Conservation (phyloP, 306 rosid species). For the Prunus kanzakura region DNA sequence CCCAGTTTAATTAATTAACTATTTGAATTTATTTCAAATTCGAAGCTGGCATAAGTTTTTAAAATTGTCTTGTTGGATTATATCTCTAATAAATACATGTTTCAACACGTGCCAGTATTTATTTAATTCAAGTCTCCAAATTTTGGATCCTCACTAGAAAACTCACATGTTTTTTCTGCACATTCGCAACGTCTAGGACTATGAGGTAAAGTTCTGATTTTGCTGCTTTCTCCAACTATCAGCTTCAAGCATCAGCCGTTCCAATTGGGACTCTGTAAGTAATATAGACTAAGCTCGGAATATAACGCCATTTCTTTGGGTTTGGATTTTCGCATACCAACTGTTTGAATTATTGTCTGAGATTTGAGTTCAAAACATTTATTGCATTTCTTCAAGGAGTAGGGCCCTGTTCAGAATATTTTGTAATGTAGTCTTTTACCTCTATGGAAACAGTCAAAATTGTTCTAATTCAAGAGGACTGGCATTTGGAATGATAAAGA, state of each 20-base stretch:
- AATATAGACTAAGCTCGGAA: background rate
- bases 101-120: too few relatives aligned
- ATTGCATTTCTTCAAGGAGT: background rate
- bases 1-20: too few relatives aligned
- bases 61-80: too few relatives aligned
- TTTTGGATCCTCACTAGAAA: too few relatives aligned
- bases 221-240: too few relatives aligned
- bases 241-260: background rate
- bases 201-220: too few relatives aligned
- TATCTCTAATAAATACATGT: too few relatives aligned
- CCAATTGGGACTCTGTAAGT: background rate
- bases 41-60: too few relatives aligned
- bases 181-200: too few relatives aligned
- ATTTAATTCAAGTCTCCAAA: too few relatives aligned
- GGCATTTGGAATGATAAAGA: constrained; percentile 32
- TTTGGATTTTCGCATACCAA: background rate
- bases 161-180: too few relatives aligned
- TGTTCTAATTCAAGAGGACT: background rate
- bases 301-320: background rate
- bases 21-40: too few relatives aligned
- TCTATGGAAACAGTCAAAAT: background rate
- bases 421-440: background rate
- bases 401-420: background rate
- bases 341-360: background rate
- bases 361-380: background rate